Evolutionary conservation across 176 grass and related monocot species (phyloP).

Genomic region (Aegilops longissima): DNA sequence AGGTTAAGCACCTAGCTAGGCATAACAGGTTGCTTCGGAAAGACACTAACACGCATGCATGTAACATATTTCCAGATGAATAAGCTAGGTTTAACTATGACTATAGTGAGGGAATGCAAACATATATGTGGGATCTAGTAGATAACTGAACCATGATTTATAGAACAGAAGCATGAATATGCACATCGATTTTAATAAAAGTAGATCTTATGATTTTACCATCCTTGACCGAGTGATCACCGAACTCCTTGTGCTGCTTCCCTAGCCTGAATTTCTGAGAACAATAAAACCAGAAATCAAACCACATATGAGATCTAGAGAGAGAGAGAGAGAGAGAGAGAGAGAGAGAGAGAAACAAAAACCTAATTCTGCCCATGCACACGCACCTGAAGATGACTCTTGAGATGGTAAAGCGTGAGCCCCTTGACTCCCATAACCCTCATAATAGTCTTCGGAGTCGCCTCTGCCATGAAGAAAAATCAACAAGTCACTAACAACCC

Average conservation of each 20-base stretch:
- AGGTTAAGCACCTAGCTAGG: constrained; percentile 3
- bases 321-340: neutral
- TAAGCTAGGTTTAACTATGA: neutral
- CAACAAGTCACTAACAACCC: neutral
- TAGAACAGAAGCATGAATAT: neutral
- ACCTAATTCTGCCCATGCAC: constrained; percentile 21
- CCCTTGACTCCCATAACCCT: constrained; percentile 99
- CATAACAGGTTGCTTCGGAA: neutral
- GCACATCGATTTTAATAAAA: neutral
- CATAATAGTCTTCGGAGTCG: constrained; percentile 98
- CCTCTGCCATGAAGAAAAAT: constrained; percentile 51
- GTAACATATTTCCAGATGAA: neutral
- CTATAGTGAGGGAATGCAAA: neutral
- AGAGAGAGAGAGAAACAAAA: constrained; percentile 18
- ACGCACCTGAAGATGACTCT: constrained; percentile 95
- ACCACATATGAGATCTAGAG: constrained; percentile 6
- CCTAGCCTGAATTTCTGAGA: constrained; percentile 89
- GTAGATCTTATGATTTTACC: constrained; percentile 35
- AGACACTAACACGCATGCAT: neutral
- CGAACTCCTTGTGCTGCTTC: constrained; percentile 96
- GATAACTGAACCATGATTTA: neutral
- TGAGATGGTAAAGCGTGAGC: constrained; percentile 93
- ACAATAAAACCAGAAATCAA: constrained; percentile 10
- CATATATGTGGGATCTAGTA: neutral
- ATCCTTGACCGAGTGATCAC: constrained; percentile 75